Base-by-base conservation (phyloP, 2,329 filamentous ascomycete genomes). In the Emmonsiellopsis sp. region DNA sequence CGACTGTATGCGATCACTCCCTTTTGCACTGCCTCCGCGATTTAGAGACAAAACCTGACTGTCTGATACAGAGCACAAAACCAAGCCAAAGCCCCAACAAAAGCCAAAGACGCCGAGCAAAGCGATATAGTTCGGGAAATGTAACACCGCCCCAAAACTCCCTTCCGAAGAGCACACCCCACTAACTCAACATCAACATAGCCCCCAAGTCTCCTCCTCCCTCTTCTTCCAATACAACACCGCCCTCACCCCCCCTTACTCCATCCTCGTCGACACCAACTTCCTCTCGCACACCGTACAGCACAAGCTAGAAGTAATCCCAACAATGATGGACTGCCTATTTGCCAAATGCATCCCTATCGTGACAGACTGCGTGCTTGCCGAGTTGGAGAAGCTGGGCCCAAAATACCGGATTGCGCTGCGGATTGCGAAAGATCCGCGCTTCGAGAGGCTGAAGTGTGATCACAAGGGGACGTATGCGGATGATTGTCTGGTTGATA, bases 161-260 rank as follows among this genome's bases (percentile, higher is more conserved):
- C 8, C 55, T 41, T 10, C 16, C 7, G 38, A 52, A 53, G 34
- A 54, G 10, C 45, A 20, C 16, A 30, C 35, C 42, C 52, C 51
- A 53, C 53, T 55, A 54, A 51, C 50, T 43, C 40, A 7, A 42
- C 7, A 38, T 35, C n/a, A 13, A n/a, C 48, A 55, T 54, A 83
- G 79, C 49, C 86, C 87, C 5, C 87, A 93, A 74, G 86, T 87
- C 65, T 86, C 89, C 10, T 89, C 87, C 16, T 81, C 83, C 57
- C 83, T 95, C 72, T 95, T 94, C 81, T 94, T 94, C 73, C 81
- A 87, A 66, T 86, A 89, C 77, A 96, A 96, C 74, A 86, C 85
- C 51, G 86, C 88, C 51, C 82, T 96, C 44, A 83, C 88, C 9
- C 89, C 91, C 3, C 89, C 90, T 1, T 94, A 95, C 75, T 78